Evolutionary conservation across 257 asterid genomes (phyloP).

Genomic region (Mitragyna speciosa): DNA sequence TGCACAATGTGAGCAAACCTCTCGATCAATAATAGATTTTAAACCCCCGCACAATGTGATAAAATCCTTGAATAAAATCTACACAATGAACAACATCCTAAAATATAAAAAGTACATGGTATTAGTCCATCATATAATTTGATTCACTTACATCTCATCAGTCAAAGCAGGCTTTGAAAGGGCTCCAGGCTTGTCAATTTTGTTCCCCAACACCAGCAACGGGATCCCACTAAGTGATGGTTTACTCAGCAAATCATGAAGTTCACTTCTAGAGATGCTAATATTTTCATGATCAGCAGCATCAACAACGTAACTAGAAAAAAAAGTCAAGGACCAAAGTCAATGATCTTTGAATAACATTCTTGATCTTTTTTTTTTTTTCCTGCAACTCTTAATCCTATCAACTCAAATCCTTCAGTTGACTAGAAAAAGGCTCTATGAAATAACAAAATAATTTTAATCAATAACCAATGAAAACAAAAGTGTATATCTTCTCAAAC

Average conservation of each 20-base stretch:
- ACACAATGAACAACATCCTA: not conserved
- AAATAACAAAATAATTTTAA: not conserved
- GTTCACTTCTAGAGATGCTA: conserved; percentile 72
- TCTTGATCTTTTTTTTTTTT: not conserved
- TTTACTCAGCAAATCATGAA: conserved; percentile 88
- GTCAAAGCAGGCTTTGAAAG: conserved; percentile 80
- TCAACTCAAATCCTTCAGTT: not conserved
- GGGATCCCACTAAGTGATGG: conserved; percentile 89
- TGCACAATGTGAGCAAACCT: conserved; percentile 66
- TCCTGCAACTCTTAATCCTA: conserved; percentile 1
- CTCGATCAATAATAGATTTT: conserved; percentile 76
- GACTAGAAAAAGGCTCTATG: not conserved
- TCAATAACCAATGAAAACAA: not conserved
- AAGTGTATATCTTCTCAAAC: not conserved
- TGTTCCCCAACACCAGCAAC: conserved; percentile 88
- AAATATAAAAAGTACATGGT: not conserved
- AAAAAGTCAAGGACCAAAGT: conserved; percentile 5
- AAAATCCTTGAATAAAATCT: not conserved
- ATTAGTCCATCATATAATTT: not conserved
- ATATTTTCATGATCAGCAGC: conserved; percentile 93
- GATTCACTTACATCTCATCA: conserved; percentile 70
- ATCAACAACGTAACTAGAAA: conserved; percentile 88
- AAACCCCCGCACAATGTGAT: conserved; percentile 61
- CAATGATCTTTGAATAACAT: conserved; percentile 6
- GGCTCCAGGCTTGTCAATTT: conserved; percentile 78